Evolutionary conservation across 805 yeast species (phyloP).

Genomic region (Barnettozyma vustinii): DNA sequence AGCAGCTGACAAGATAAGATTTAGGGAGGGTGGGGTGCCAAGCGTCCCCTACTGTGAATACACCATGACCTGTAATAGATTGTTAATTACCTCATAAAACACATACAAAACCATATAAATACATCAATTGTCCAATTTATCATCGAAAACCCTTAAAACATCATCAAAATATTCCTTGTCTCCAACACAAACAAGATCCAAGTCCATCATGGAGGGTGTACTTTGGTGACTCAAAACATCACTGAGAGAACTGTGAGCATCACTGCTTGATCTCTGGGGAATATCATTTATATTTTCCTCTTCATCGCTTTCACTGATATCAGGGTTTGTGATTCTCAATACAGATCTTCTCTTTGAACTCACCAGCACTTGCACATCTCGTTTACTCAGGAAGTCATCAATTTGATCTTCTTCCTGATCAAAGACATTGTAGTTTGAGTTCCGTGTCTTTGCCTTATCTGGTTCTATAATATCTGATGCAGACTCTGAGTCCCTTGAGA

Average conservation of each 20-base stretch:
- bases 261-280: conserved; percentile 1
- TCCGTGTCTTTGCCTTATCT: background rate
- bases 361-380: conserved; percentile 71
- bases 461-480: conserved; percentile 1
- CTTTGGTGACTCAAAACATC: background rate
- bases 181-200: conserved; percentile 11
- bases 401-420: conserved; percentile 27
- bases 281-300: conserved; percentile 12
- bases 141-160: conserved; percentile 29
- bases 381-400: conserved; percentile 38
- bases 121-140: background rate
- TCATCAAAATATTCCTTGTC: conserved; percentile 23
- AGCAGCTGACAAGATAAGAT: background rate
- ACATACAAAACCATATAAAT: background rate
- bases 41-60: background rate
- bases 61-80: background rate
- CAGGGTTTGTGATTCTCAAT: conserved; percentile 61
- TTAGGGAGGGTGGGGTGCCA: too few species aligned
- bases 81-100: background rate
- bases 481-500: conserved; percentile 4
- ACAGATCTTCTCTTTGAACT: conserved; percentile 58
- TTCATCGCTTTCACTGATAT: conserved; percentile 16
- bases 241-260: conserved; percentile 1
- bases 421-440: background rate
- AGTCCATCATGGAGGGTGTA: background rate